phyloP scores from a whole-genome alignment of 176 grass and related monocot genomes.

The Eremochloa ophiuroides region DNA sequence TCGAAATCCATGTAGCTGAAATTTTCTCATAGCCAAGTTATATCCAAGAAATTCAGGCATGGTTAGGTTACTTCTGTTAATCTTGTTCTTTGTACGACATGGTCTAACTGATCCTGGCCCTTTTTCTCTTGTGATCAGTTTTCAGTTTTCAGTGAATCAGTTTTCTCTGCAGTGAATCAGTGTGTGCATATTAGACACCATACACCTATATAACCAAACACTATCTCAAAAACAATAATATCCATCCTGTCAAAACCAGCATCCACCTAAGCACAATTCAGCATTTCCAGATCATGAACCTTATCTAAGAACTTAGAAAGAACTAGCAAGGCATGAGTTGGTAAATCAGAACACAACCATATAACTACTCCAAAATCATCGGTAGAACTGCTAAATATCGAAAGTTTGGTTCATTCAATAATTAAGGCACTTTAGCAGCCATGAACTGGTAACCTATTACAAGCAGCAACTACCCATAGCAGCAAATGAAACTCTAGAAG shows the following conservation, averaged over 20 bases:
- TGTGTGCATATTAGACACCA: too few species aligned
- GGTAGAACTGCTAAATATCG: slow-evolving; percentile 7
- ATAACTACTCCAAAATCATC: background rate
- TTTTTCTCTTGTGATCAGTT: too few species aligned
- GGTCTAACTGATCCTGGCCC: too few species aligned
- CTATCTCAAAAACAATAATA: background rate
- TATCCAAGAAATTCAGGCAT: too few species aligned
- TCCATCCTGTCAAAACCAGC: background rate
- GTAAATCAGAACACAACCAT: background rate
- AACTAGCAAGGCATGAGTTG: background rate
- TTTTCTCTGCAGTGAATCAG: too few species aligned
- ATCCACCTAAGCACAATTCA: background rate
- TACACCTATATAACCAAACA: background rate
- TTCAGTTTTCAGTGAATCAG: too few species aligned
- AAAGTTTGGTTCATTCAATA: background rate
- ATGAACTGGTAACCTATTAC: slow-evolving; percentile 14
- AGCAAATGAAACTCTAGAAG: slow-evolving; percentile 13
- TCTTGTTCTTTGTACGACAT: too few species aligned
- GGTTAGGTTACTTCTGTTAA: too few species aligned
- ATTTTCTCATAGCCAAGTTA: too few species aligned
- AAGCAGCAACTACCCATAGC: background rate
- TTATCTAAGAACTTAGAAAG: background rate
- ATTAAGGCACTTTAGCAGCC: background rate
- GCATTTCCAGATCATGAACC: background rate
- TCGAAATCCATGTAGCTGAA: too few species aligned